phyloP scores from a whole-genome alignment of 139 green algal genomes.

The Diplosphaera chodatii region DNA sequence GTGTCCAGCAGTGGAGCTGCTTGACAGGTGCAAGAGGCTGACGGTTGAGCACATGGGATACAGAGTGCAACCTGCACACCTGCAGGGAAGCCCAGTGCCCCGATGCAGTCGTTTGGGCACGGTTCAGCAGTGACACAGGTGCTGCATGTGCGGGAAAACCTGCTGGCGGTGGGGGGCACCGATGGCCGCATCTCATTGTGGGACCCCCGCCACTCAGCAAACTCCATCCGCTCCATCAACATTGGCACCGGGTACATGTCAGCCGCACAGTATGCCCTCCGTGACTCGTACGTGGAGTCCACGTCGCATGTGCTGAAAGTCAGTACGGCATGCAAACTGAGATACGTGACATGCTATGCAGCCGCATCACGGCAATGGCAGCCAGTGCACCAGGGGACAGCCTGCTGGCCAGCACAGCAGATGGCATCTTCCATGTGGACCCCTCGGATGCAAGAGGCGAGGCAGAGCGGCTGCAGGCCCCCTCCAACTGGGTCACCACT shows the following conservation, averaged over 20 bases:
- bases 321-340: too few species aligned
- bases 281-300: too few species aligned
- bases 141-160: background rate
- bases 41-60: too few species aligned
- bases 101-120: background rate
- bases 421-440: background rate
- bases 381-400: background rate
- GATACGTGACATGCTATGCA: background rate
- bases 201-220: background rate
- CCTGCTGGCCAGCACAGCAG: background rate
- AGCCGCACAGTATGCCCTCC: too few species aligned
- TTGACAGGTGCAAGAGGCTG: too few species aligned
- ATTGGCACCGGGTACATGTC: background rate
- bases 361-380: background rate
- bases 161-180: background rate
- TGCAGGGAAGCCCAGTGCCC: background rate
- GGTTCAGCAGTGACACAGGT: background rate
- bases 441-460: background rate
- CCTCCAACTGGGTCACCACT: background rate
- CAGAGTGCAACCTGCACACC: too few species aligned
- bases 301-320: too few species aligned
- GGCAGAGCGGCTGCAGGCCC: background rate
- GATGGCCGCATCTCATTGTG: background rate
- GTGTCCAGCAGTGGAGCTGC: too few species aligned
- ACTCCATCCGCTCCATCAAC: background rate